Evolutionary conservation across 1,284 basidiomycete species (phyloP).

Genomic region (Ustilago xerochloae): DNA sequence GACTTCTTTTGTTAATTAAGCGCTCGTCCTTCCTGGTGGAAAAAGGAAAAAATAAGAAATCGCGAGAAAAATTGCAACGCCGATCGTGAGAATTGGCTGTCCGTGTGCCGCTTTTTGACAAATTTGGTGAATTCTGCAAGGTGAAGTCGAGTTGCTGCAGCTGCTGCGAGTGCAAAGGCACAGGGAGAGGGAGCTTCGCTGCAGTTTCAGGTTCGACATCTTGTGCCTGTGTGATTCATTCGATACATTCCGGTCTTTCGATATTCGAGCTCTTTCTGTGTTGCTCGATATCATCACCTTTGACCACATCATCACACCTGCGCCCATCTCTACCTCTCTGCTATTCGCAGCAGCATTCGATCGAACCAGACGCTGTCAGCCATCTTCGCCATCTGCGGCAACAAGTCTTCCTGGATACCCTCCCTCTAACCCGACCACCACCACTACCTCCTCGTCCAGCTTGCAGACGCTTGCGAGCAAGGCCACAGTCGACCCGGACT

Average conservation of each 20-base stretch:
- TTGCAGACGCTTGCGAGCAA: too few relatives aligned
- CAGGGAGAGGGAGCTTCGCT: too few relatives aligned
- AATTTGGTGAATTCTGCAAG: neutral
- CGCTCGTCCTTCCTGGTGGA: too few relatives aligned
- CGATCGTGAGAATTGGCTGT: slow-evolving; percentile 7
- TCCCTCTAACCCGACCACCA: too few relatives aligned
- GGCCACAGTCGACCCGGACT: too few relatives aligned
- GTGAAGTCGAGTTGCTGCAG: neutral
- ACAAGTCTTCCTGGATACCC: too few relatives aligned
- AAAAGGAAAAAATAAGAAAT: neutral
- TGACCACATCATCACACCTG: too few relatives aligned
- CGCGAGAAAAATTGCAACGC: neutral
- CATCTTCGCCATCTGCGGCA: neutral
- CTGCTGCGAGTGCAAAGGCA: too few relatives aligned
- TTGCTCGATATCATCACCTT: neutral
- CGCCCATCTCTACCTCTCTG: neutral
- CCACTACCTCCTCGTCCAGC: too few relatives aligned
- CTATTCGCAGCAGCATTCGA: neutral
- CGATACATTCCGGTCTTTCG: neutral
- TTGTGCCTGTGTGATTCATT: too few relatives aligned
- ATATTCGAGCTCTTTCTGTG: neutral
- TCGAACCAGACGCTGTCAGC: neutral
- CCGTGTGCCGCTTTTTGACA: neutral
- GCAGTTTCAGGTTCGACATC: neutral
- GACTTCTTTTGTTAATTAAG: too few relatives aligned